Evolutionary conservation across 176 grass and related monocot genomes (phyloP).

Genomic region (Pontederia paniculata): DNA sequence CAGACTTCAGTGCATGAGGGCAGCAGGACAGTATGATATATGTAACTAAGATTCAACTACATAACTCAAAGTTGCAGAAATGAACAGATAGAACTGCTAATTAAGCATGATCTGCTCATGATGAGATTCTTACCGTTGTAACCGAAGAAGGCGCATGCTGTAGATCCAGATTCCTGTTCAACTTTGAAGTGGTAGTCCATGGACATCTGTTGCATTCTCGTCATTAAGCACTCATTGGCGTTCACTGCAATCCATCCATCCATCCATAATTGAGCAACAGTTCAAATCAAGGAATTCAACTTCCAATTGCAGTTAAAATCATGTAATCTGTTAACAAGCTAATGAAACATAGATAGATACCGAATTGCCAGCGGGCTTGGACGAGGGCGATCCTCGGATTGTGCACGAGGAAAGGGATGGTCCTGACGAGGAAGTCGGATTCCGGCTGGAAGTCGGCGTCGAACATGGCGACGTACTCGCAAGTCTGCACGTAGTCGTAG

Average conservation of each 20-base stretch:
- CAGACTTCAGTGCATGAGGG: too few relatives aligned
- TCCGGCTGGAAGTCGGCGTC: slow-evolving; percentile 80
- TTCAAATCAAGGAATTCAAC: slow-evolving; percentile 5
- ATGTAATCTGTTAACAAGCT: background rate
- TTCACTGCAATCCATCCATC: slow-evolving; percentile 61
- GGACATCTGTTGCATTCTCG: slow-evolving; percentile 77
- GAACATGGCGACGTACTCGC: slow-evolving; percentile 71
- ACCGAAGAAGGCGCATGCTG: slow-evolving; percentile 53
- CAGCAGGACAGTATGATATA: too few relatives aligned
- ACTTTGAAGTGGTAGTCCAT: slow-evolving; percentile 89
- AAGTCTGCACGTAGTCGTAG: slow-evolving; percentile 34
- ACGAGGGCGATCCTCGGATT: slow-evolving; percentile 54
- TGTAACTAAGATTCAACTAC: too few relatives aligned
- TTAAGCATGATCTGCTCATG: too few relatives aligned
- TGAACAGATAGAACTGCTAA: too few relatives aligned
- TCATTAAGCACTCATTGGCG: slow-evolving; percentile 70
- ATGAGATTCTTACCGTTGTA: slow-evolving; percentile 36
- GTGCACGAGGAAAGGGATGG: slow-evolving; percentile 56
- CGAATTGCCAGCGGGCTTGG: slow-evolving; percentile 72
- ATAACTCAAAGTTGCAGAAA: too few relatives aligned
- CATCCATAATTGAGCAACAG: too few relatives aligned
- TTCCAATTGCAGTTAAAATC: too few relatives aligned
- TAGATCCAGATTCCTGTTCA: slow-evolving; percentile 64
- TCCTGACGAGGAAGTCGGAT: slow-evolving; percentile 52
- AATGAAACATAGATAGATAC: slow-evolving; percentile 13